A percentile compares a stretch with the other conserved stretches of the same genome.
Evolutionary conservation across 129 eudicot species (phyloP).

Genomic region (Artemisia argyi): DNA sequence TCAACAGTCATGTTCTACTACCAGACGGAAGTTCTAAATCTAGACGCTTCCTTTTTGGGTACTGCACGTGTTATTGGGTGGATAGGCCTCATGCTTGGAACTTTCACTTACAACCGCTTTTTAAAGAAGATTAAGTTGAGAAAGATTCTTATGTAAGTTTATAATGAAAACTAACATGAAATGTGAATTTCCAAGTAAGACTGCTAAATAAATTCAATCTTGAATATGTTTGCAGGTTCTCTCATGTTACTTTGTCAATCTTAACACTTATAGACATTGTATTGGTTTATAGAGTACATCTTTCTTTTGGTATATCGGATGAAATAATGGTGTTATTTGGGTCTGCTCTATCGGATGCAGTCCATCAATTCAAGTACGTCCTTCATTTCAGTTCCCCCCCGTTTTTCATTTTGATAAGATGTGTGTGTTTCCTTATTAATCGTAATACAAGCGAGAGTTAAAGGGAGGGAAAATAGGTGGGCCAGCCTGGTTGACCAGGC

Average conservation of each 20-base stretch:
- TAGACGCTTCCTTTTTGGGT: slow-evolving; percentile 90
- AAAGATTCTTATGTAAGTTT: slow-evolving; percentile 75
- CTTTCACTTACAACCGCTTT: slow-evolving; percentile 71
- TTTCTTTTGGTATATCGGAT: slow-evolving; percentile 69
- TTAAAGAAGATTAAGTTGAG: slow-evolving; percentile 76
- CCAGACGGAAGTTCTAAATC: slow-evolving; percentile 70
- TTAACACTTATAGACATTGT: slow-evolving; percentile 61
- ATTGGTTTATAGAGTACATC: slow-evolving; percentile 65
- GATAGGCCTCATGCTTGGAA: slow-evolving; percentile 85
- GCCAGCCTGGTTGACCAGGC: too few relatives aligned
- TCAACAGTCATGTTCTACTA: slow-evolving; percentile 87
- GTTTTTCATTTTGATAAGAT: neutral
- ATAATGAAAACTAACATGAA: neutral
- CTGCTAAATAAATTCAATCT: slow-evolving; percentile 19
- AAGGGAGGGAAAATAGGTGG: too few relatives aligned
- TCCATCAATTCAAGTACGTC: slow-evolving; percentile 88
- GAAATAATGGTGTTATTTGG: slow-evolving; percentile 74
- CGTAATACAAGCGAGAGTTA: too few relatives aligned
- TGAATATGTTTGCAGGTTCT: slow-evolving; percentile 53
- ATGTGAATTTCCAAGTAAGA: neutral
- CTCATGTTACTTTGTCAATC: slow-evolving; percentile 62
- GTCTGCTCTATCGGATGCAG: slow-evolving; percentile 81
- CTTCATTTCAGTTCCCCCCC: neutral
- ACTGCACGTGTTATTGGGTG: slow-evolving; percentile 30
- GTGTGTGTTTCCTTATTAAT: too few relatives aligned